phyloP scores from a whole-genome alignment of 306 rosid genomes.

The Coriaria nepalensis region DNA sequence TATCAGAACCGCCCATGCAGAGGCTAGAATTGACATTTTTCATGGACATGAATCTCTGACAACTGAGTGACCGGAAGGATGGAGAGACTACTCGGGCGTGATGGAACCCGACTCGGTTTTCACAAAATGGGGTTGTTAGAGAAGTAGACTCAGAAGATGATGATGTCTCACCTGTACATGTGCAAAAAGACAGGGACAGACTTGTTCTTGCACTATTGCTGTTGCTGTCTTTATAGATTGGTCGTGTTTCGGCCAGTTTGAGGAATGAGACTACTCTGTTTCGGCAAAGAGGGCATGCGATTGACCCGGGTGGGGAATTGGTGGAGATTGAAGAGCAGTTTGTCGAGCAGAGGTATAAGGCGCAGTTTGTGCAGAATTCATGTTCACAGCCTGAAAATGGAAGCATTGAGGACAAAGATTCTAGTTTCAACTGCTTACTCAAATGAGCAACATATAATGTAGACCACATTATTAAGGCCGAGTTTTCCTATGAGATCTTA shows the following conservation, averaged over 20 bases:
- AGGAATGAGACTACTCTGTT: constrained; percentile 71
- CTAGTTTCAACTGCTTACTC: too few relatives aligned
- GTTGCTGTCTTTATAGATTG: constrained; percentile 25
- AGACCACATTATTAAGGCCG: not conserved
- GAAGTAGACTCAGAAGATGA: constrained; percentile 18
- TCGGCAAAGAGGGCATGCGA: constrained; percentile 89
- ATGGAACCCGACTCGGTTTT: constrained; percentile 26
- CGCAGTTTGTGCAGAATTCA: constrained; percentile 90
- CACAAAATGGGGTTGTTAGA: constrained; percentile 65
- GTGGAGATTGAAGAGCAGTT: constrained; percentile 30
- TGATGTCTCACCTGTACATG: constrained; percentile 49
- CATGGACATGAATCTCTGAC: constrained; percentile 53
- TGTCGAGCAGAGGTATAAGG: constrained; percentile 84
- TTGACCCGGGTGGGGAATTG: constrained; percentile 71
- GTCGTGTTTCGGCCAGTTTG: constrained; percentile 47
- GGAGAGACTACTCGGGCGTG: constrained; percentile 28
- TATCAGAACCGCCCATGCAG: constrained; percentile 55
- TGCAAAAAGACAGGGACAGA: constrained; percentile 61
- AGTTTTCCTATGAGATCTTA: not conserved
- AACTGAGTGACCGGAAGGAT: constrained; percentile 50
- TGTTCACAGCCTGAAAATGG: constrained; percentile 72
- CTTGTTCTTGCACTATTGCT: constrained; percentile 32
- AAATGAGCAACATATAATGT: not conserved
- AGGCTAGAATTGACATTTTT: constrained; percentile 32
- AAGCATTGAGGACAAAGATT: too few relatives aligned